Base-by-base conservation (phyloP, 352 stramenopile genomes). In the Globisporangium lucens region DNA sequence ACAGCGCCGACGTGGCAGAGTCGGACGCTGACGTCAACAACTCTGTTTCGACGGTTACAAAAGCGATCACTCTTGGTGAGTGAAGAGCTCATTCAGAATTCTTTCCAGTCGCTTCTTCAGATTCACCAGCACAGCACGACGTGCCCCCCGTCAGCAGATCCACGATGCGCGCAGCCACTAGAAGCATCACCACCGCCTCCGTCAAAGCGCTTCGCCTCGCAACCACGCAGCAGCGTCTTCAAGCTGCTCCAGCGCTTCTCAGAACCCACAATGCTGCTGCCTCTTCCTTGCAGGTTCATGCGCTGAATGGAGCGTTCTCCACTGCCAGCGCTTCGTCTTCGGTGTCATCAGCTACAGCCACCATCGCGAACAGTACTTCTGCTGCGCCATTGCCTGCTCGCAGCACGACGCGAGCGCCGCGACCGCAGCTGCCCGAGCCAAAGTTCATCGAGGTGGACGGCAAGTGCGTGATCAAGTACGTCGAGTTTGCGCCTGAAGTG, bases 191-290 rank as follows among this genome's bases (percentile, higher is more conserved):
- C 33, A 56, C 5, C 24, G 82, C 80, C 33, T 83, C 93, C 63
- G 13, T 13, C 13, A 93, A 83, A 8, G 75, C 86, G 43, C 73
- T 94, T 0, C 84, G 93, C 61, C 81, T 91, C 22, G 84, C 86
- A 0, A 56, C 93, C 13, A 75, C 85, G 60, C 75, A 74, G n/a
- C 82, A 93, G 63, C 89, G 91, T 60, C 74, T 79, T 6, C 71
- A 80, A 38, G 91, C 84, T 0, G 84, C 84, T 38, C 69, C 83
- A 12, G 74, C 84, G 29, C 67, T 94, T 47, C 82, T 94, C 56
- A 83, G 86, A 27, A 87, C 76, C n/a, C 47, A 29, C 47, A 22
- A 13, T 27, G 22, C 8, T 27, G 20, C 6, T 8, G 8, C 17
- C 2, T 8, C 47, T 55, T 55, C 47, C 20, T 13, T 55, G 20